Conservation (phyloP, 495 filamentous ascomycete genomes). For the Neurospora africana region DNA sequence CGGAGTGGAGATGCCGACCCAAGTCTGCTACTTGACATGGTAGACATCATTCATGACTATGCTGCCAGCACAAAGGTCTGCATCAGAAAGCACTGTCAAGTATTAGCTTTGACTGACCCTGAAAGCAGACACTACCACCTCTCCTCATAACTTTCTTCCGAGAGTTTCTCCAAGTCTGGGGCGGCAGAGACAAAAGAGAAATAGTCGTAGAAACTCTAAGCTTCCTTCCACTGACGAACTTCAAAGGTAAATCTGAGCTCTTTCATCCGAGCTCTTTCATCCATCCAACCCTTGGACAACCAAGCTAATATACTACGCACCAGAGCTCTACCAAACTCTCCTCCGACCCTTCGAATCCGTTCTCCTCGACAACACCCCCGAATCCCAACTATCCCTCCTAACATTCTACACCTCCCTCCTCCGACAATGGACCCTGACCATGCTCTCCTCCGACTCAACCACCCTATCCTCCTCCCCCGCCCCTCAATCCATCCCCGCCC, state of each 20-base stretch:
- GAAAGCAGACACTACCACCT: constrained; percentile 46
- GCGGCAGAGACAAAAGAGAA: constrained; percentile 50
- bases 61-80: constrained; percentile 54
- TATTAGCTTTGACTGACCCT: background rate
- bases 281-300: background rate
- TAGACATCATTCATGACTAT: constrained; percentile 50
- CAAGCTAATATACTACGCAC: constrained; percentile 28
- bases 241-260: constrained; percentile 32
- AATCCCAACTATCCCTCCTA: constrained; percentile 47
- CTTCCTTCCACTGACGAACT: constrained; percentile 50
- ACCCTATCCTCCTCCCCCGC: constrained; percentile 9
- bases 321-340: constrained; percentile 42
- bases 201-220: constrained; percentile 54
- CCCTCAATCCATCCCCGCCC: constrained; percentile 25
- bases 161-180: constrained; percentile 55
- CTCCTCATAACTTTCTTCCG: constrained; percentile 53
- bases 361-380: constrained; percentile 40
- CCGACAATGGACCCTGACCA: constrained; percentile 50
- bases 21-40: constrained; percentile 40
- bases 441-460: constrained; percentile 22
- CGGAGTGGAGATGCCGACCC: constrained; percentile 40
- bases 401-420: constrained; percentile 64
- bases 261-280: background rate
- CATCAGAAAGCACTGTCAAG: background rate
- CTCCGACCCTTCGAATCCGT: constrained; percentile 49